Base-by-base conservation (phyloP, 805 yeast genomes). In the Myxozyma udenii region DNA sequence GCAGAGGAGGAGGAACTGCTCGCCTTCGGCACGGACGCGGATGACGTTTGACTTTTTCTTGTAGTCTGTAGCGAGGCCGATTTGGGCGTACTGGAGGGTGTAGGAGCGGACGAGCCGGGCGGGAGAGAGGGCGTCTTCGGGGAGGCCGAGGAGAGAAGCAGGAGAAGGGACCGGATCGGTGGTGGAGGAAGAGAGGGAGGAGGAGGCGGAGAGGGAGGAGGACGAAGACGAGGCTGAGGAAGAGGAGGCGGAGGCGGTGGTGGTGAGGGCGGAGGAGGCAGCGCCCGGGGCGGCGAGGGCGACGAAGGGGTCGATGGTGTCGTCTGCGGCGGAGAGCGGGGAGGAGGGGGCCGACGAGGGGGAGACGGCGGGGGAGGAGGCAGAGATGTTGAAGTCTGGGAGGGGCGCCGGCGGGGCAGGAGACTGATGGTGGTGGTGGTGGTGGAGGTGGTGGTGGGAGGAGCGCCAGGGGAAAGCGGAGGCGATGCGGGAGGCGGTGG, bases 61-160 rank as follows among this genome's bases (percentile, higher is more conserved):
- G 68, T 88, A 88, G 68, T 91, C 98, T 1, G 80, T 74, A 0
- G 98, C 96, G 12, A 88, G 71, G 0, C 98, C 98, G 41, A 87
- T 70, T 61, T 77, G 81, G 11, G 93, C 90, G 68, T 83, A 83
- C 68, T 93, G 98, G 35, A 91, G 73, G 1, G 96, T 81, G 67
- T 80, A 90, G 0, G 88, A 78, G 57, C 83, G 75, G 36, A 64
- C 23, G 38, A 66, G 57, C 19, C 45, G 28, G 21, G 57, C 60
- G 5, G 56, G 50, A 16, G 62, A 50, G 44, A 57, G 55, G 41
- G 61, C 23, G 28, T 50, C 45, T n/a, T 44, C 47, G 24, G 51
- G 47, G 18, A 46, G 35, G 33, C 48, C 46, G 39, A 43, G 51
- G 33, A 51, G 21, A 21, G 41, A 21, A 33, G 47, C 46, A 9